Conservation (phyloP, 805 yeast genomes). For the Sugiyamaella americana region DNA sequence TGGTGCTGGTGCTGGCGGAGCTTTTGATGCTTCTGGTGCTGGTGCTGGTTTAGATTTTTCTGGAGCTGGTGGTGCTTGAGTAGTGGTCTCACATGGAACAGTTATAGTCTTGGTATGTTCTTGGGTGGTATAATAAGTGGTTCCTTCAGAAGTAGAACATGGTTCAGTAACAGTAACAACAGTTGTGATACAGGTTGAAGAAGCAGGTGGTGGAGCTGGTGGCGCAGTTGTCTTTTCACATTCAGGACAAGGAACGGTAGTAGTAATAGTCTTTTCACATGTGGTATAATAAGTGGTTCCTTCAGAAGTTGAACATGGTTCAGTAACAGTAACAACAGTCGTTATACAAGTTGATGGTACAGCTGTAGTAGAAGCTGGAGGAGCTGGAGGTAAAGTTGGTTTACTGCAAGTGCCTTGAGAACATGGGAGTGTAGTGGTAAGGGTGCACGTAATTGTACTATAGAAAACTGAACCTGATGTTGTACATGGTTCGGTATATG, state of each 20-base stretch:
- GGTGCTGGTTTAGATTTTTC: background rate
- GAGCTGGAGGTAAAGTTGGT: background rate
- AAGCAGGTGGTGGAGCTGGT: background rate
- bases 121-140: conserved; percentile 3
- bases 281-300: background rate
- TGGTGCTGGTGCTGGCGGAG: background rate
- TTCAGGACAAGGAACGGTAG: background rate
- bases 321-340: conserved; percentile 1
- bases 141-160: conserved; percentile 1
- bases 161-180: conserved; percentile 7
- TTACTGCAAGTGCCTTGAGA: background rate
- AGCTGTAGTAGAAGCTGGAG: background rate
- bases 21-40: background rate
- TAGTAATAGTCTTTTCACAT: background rate
- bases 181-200: background rate
- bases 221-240: background rate
- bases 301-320: background rate
- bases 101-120: conserved; percentile 6
- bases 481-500: conserved; percentile 2
- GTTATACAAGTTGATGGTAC: conserved; percentile 1
- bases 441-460: background rate
- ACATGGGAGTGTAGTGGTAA: conserved; percentile 1
- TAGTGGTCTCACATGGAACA: conserved; percentile 5
- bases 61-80: background rate
- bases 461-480: background rate